phyloP scores from a whole-genome alignment of 257 asterid genomes.

The Buddleja alternifolia region DNA sequence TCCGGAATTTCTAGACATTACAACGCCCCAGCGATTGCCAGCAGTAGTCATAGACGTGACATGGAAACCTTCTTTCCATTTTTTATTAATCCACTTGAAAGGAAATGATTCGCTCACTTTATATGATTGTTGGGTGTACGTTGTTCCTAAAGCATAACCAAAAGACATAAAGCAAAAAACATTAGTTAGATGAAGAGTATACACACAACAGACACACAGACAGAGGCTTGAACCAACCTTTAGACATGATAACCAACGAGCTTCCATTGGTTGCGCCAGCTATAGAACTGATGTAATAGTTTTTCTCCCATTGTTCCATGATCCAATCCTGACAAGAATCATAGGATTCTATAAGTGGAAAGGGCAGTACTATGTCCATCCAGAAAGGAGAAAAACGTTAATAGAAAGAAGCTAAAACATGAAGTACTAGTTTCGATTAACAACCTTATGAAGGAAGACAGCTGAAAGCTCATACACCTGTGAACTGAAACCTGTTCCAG shows the following conservation, averaged over 20 bases:
- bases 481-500: constrained; percentile 84
- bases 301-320: constrained; percentile 99
- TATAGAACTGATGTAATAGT: constrained; percentile 90
- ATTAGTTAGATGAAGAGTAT: neutral
- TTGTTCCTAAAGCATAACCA: constrained; percentile 62
- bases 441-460: constrained; percentile 89
- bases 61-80: constrained; percentile 99
- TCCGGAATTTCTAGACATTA: constrained; percentile 94
- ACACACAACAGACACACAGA: neutral
- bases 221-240: constrained; percentile 57
- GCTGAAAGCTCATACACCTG: constrained; percentile 96
- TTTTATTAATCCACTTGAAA: constrained; percentile 96
- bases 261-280: constrained; percentile 95
- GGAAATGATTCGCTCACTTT: constrained; percentile 98
- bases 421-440: constrained; percentile 16
- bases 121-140: constrained; percentile 93
- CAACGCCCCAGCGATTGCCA: constrained; percentile 99
- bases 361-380: neutral
- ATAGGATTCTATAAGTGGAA: neutral
- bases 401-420: constrained; percentile 3
- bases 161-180: constrained; percentile 9
- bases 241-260: constrained; percentile 92
- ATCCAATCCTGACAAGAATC: constrained; percentile 81
- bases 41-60: constrained; percentile 99
- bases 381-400: neutral